Base-by-base conservation (phyloP, 2,329 filamentous ascomycete species). In the Colletotrichum phormii region DNA sequence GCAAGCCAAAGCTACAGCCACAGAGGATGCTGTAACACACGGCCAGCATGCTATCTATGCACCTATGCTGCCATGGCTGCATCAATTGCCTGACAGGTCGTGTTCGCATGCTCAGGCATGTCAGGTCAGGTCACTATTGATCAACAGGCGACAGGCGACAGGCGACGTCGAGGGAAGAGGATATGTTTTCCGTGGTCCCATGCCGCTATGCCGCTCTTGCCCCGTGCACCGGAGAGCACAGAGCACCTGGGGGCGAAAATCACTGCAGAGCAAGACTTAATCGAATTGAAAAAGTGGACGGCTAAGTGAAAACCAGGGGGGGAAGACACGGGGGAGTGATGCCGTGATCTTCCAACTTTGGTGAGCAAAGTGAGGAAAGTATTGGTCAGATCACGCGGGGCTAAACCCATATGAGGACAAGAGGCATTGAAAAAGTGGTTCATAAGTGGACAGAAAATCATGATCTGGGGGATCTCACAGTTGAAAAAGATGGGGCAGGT, bases 241-340 rank as follows among this genome's bases (percentile, higher is more conserved):
- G 42, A 31, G 46, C 26, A 71, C 63, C 42, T 24, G 64, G 63
- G 62, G 62, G n/a, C 37, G 69, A 64, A 69, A 70, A 72, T 72
- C 69, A n/a, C 64, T 72, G 69, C 59, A 69, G 65, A 60, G 22
- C 22, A 22, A 70, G 70, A 64, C 65, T 72, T 13, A 49, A 72
- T 72, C 70, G 66, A 64, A 70, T 70, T 72, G 54, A 35, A 72
- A 72, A 72, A 72, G 65, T 72, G 70, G 70, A 55, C 33, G n/a
- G 37, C 31, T 33, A 8, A 59, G 35, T 12, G 57, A 22, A 29
- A 13, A 15, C 60, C 37, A 22, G 24, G 53, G 46, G 61, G 29
- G 18, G 31, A 46, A 26, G 15, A 12, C 18, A 15, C n/a, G 49
- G 64, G 55, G 55, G 11, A 49, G 18, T 63, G 54, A 55, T 49